Conservation (phyloP, 2,329 filamentous ascomycete species). For the Pezicula neosporulosa region DNA sequence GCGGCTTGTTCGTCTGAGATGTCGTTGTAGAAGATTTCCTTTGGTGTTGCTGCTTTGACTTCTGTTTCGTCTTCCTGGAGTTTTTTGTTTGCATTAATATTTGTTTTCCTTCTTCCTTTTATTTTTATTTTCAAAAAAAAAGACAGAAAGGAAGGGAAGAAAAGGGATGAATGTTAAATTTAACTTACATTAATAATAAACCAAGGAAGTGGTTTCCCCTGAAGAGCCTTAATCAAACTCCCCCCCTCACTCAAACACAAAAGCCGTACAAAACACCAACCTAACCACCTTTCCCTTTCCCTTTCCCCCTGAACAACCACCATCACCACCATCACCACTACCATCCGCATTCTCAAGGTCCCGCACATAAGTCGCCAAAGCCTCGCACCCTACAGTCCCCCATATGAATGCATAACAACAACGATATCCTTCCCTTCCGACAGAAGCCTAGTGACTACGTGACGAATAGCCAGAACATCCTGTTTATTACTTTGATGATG, state of each 20-base stretch:
- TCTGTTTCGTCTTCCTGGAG: constrained; percentile 1
- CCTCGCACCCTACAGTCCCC: constrained; percentile 32
- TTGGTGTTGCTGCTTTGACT: constrained; percentile 14
- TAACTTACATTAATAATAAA: constrained; percentile 10
- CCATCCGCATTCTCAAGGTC: constrained; percentile 20
- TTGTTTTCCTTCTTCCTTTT: neutral
- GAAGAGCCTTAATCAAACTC: constrained; percentile 12
- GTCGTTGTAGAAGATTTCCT: constrained; percentile 33
- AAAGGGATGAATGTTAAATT: too few relatives aligned
- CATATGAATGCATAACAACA: constrained; percentile 36
- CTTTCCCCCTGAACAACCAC: too few relatives aligned
- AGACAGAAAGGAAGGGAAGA: too few relatives aligned
- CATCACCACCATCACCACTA: too few relatives aligned
- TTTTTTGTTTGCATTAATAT: too few relatives aligned
- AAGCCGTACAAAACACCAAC: constrained; percentile 15
- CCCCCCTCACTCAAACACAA: constrained; percentile 14
- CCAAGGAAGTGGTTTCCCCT: constrained; percentile 11
- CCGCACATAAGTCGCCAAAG: constrained; percentile 26
- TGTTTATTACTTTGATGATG: constrained; percentile 20
- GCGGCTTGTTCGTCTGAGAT: constrained; percentile 20
- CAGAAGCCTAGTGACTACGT: constrained; percentile 31
- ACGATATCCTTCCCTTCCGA: constrained; percentile 34
- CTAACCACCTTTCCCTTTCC: constrained; percentile 31
- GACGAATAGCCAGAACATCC: constrained; percentile 33
- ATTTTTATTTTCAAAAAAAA: too few relatives aligned